phyloP scores from a whole-genome alignment of 164 flowering plant species.

The Malania oleifera region DNA sequence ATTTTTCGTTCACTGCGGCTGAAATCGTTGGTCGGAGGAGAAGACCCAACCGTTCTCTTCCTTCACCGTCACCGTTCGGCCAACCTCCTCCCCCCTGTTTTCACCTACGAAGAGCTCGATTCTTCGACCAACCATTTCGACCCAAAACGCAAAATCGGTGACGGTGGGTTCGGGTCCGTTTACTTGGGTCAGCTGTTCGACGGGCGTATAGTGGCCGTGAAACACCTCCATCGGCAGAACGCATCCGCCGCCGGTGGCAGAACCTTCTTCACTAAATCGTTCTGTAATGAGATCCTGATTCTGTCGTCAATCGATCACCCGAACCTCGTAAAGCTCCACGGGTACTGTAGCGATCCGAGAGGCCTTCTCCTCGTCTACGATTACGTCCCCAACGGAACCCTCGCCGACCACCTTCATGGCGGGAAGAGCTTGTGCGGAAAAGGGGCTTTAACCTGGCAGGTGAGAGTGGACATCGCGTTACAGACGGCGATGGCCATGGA shows the following conservation, averaged over 20 bases:
- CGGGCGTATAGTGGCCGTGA: constrained; percentile 70
- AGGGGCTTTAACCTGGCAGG: constrained; percentile 46
- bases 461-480: constrained; percentile 61
- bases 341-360: constrained; percentile 84
- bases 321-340: constrained; percentile 75
- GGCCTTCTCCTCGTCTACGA: constrained; percentile 82
- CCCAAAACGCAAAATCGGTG: constrained; percentile 72
- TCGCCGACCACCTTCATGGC: constrained; percentile 88
- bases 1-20: constrained; percentile 26
- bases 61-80: constrained; percentile 63
- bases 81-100: constrained; percentile 69
- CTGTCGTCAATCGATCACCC: constrained; percentile 73
- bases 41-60: constrained; percentile 59
- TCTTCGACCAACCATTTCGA: constrained; percentile 65
- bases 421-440: constrained; percentile 23
- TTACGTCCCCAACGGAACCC: constrained; percentile 80
- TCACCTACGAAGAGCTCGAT: constrained; percentile 84
- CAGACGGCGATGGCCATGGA: constrained; percentile 73
- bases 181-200: constrained; percentile 61
- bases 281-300: constrained; percentile 83
- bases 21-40: constrained; percentile 23
- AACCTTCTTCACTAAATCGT: constrained; percentile 49
- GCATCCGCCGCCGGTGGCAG: constrained; percentile 19
- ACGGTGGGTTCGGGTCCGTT: constrained; percentile 94
- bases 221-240: constrained; percentile 54